Percentiles rank a stretch among this genome's conserved stretches.
Conservation (phyloP, 805 yeast genomes). For the Schwanniomyces pseudopolymorphus region DNA sequence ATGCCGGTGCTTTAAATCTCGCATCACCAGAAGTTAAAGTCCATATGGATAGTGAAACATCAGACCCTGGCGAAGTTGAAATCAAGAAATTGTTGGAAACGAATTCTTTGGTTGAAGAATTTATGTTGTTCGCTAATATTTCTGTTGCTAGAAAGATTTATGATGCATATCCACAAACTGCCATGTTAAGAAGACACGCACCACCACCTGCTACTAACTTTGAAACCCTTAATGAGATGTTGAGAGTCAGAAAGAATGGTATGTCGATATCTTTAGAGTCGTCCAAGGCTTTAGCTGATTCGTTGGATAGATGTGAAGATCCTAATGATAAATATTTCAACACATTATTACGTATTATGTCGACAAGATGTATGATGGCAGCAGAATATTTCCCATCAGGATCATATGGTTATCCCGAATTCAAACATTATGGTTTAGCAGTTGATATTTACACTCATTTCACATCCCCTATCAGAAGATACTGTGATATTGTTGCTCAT, state of each 20-base stretch:
- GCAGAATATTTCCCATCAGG: slow-evolving; percentile 97
- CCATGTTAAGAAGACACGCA: slow-evolving; percentile 96
- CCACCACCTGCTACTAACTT: slow-evolving; percentile 96
- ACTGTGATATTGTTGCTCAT: slow-evolving; percentile 97
- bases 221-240: slow-evolving; percentile 85
- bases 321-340: slow-evolving; percentile 86
- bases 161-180: slow-evolving; percentile 95
- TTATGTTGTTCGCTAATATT: slow-evolving; percentile 95
- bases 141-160: slow-evolving; percentile 92
- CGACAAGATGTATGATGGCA: slow-evolving; percentile 98
- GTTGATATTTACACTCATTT: slow-evolving; percentile 97
- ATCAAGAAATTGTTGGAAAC: slow-evolving; percentile 85
- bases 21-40: slow-evolving; percentile 99
- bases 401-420: slow-evolving; percentile 83
- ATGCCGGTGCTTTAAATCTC: slow-evolving; percentile 93
- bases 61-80: slow-evolving; percentile 95
- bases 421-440: slow-evolving; percentile 95
- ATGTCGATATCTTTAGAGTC: slow-evolving; percentile 76
- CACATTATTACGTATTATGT: slow-evolving; percentile 91
- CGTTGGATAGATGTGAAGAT: slow-evolving; percentile 85
- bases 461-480: slow-evolving; percentile 97
- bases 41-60: slow-evolving; percentile 94
- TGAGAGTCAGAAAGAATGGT: slow-evolving; percentile 70
- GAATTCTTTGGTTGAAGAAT: slow-evolving; percentile 95
- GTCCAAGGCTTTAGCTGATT: slow-evolving; percentile 89